A percentile compares a stretch with the other conserved stretches of the same genome.
Evolutionary conservation across 495 filamentous ascomycete genomes (phyloP).

Genomic region (Penicillium parvum): DNA sequence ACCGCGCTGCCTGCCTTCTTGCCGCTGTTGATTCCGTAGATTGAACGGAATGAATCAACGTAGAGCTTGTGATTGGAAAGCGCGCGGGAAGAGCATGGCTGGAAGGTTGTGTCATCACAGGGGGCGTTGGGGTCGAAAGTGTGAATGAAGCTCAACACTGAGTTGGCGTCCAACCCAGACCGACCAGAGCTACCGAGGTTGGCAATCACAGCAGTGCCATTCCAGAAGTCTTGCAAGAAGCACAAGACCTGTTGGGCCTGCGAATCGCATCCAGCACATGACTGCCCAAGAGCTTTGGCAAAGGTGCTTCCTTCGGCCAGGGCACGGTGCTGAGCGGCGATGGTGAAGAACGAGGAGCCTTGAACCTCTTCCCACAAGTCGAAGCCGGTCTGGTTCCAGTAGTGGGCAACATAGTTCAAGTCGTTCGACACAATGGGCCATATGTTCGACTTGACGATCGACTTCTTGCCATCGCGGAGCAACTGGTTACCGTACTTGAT

Average conservation of each 20-base stretch:
- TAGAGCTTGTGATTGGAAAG: conserved; percentile 48
- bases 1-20: conserved; percentile 46
- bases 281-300: conserved; percentile 41
- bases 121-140: conserved; percentile 45
- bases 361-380: conserved; percentile 72
- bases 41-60: conserved; percentile 49
- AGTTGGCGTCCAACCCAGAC: conserved; percentile 45
- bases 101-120: conserved; percentile 47
- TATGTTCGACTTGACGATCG: conserved; percentile 33
- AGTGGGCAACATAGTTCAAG: conserved; percentile 61
- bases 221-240: conserved; percentile 46
- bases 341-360: conserved; percentile 59
- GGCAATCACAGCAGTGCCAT: conserved; percentile 38
- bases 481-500: conserved; percentile 36
- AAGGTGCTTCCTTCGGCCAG: conserved; percentile 61
- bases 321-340: conserved; percentile 51
- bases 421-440: conserved; percentile 57
- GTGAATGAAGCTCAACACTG: conserved; percentile 41
- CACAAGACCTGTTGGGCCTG: conserved; percentile 50
- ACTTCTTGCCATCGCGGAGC: conserved; percentile 36
- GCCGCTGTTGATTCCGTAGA: conserved; percentile 39
- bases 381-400: conserved; percentile 54
- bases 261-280: conserved; percentile 39
- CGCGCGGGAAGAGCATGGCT: conserved; percentile 46
- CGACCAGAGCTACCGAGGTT: conserved; percentile 41